Conservation (phyloP, 306 rosid genomes). For the Cicer bijugum region DNA sequence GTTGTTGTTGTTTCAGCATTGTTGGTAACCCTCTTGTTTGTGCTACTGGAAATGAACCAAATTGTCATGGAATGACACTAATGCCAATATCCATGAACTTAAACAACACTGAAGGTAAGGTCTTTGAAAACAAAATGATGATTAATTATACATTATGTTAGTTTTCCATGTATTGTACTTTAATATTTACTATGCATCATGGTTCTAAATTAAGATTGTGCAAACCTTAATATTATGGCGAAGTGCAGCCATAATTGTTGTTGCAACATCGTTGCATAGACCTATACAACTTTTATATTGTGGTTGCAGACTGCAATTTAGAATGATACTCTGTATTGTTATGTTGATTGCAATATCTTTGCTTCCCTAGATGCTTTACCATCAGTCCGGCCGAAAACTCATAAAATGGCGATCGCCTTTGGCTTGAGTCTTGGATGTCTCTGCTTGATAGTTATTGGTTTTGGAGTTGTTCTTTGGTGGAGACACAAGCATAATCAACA, state of each 20-base stretch:
- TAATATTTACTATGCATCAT: too few relatives aligned
- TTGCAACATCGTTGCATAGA: too few relatives aligned
- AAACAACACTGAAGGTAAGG: slow-evolving; percentile 66
- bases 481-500: slow-evolving; percentile 76
- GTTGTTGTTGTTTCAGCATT: slow-evolving; percentile 61
- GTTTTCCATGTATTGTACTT: too few relatives aligned
- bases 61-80: slow-evolving; percentile 73
- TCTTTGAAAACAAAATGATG: background rate
- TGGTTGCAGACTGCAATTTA: too few relatives aligned
- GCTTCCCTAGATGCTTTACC: slow-evolving; percentile 58
- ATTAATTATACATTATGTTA: background rate
- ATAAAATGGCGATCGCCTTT: slow-evolving; percentile 79
- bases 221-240: too few relatives aligned
- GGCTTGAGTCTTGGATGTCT: slow-evolving; percentile 90
- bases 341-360: slow-evolving; percentile 53
- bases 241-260: too few relatives aligned
- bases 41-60: slow-evolving; percentile 76
- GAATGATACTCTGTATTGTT: background rate
- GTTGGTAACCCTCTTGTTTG: slow-evolving; percentile 90
- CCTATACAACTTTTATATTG: too few relatives aligned
- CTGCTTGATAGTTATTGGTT: slow-evolving; percentile 72
- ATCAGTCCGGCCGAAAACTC: slow-evolving; percentile 61
- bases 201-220: too few relatives aligned
- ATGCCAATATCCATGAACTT: slow-evolving; percentile 96
- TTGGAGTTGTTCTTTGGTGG: slow-evolving; percentile 83